These are phyloP conservation scores for Xylaria sp. DNA, from an alignment of 2,329 filamentous ascomycete genomes.

Conservation along the genomic window DNA sequence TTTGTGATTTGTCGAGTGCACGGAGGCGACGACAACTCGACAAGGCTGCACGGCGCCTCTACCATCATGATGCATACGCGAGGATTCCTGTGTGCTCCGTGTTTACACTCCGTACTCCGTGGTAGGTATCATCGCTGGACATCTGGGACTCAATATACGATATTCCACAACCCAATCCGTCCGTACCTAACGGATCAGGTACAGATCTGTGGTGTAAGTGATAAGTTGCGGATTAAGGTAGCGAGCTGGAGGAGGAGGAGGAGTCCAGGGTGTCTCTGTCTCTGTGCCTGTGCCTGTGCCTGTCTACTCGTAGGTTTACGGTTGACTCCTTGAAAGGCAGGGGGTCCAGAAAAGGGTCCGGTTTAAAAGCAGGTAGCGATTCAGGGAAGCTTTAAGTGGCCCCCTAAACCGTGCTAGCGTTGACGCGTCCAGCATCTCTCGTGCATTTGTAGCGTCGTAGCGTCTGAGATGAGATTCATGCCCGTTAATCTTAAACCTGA, in stretches of 20 bases:
- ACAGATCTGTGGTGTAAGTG: neutral
- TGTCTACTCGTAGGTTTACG: neutral
- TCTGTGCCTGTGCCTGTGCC: too few relatives aligned
- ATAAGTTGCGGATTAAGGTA: neutral
- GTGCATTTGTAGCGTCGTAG: neutral
- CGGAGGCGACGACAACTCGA: neutral
- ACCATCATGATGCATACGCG: neutral
- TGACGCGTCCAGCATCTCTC: slow-evolving; percentile 14
- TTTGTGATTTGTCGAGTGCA: neutral
- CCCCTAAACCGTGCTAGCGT: slow-evolving; percentile 2
- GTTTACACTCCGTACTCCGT: too few relatives aligned
- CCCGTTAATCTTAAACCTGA: slow-evolving; percentile 17
- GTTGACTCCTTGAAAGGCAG: neutral
- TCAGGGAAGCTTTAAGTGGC: neutral
- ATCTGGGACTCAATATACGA: too few relatives aligned
- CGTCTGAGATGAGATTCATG: slow-evolving; percentile 9
- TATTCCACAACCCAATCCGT: too few relatives aligned
- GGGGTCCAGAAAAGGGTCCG: neutral
- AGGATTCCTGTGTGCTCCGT: neutral
- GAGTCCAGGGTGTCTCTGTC: too few relatives aligned
- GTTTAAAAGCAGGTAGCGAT: neutral
- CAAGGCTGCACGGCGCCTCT: neutral
- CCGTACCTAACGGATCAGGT: neutral
- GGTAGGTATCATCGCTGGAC: too few relatives aligned
- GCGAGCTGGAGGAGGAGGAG: too few relatives aligned